These are phyloP conservation scores for Hirschfeldia incana DNA, from an alignment of 345 rosid species.

Conservation along the genomic window DNA sequence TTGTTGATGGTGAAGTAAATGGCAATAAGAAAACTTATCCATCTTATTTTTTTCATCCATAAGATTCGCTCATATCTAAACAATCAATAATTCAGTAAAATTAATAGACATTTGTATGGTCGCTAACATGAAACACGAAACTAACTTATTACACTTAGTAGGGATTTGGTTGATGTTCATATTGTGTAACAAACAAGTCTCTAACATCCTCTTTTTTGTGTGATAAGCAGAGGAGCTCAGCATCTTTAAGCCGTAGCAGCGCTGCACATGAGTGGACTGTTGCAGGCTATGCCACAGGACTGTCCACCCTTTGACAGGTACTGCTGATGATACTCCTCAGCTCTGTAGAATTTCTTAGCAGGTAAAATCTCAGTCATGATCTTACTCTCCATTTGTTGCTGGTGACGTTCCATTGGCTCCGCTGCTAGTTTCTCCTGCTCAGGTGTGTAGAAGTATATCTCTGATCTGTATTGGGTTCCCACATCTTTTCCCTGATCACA, in stretches of 20 bases:
- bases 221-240: not conserved
- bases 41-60: not conserved
- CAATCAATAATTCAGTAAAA: not conserved
- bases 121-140: not conserved
- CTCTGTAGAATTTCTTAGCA: conserved; percentile 85
- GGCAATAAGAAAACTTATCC: not conserved
- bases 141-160: not conserved
- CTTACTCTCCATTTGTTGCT: conserved; percentile 58
- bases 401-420: conserved; percentile 68
- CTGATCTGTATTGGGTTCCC: conserved; percentile 61
- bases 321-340: conserved; percentile 93
- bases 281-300: conserved; percentile 35
- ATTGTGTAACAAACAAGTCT: too few species aligned
- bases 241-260: not conserved
- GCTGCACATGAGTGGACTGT: not conserved
- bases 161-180: too few species aligned
- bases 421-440: conserved; percentile 81
- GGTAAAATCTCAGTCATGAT: conserved; percentile 85
- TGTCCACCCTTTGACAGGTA: conserved; percentile 90
- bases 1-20: not conserved
- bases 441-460: conserved; percentile 69
- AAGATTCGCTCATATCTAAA: not conserved
- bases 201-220: too few species aligned
- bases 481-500: conserved; percentile 63
- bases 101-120: not conserved